Evolutionary conservation across 805 yeast genomes (phyloP), one percentile per base, ranked within the genome.

Genomic region (Ogataea henricii): DNA sequence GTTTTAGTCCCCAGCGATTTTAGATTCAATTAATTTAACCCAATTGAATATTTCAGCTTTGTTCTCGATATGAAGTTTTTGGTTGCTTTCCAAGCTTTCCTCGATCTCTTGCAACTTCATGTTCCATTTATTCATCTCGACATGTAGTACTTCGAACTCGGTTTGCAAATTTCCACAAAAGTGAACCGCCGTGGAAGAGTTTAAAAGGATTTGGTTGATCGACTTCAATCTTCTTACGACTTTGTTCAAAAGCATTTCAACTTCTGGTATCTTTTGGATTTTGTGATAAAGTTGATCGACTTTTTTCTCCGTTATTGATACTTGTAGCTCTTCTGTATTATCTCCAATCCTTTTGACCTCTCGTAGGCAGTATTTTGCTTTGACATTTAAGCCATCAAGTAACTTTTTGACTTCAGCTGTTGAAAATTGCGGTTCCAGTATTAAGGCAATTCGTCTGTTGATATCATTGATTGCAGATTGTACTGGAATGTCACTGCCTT

Each of bases 401-500:
- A 56, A 46, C 1, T 35, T 18, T 16, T 48, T 53, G 6, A 61
- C 52, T 17, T 56, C 55, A 5, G 52, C 41, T 4, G 45, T 14
- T 3, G 53, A 38, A 14, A 40, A 45, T 2, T 52, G 53, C 2
- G 59, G 56, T 20, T 55, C 54, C 3, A 53, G 17, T 2, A 64
- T 21, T 9, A 65, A 4, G 23, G 57, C 55, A 1, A 59, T 18
- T 27, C 55, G 43, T 35, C 63, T 46, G 29, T 60, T 54, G 4
- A 66, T 38, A 49, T 66, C 68, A 41, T 60, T 58, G 3, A 65
- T 51, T 16, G 47, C 44, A 3, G 56, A 46, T 40, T 63, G 64
- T 2, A 65, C 16, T 2, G 68, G 38, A 10, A 40, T 16, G 6
- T 22, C 25, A 21, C 13, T 12, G 23, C 21, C 20, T 44, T 43